These are phyloP conservation scores for Phytophthora fragariae DNA, from an alignment of 352 stramenopile genomes.

Conservation along the genomic window DNA sequence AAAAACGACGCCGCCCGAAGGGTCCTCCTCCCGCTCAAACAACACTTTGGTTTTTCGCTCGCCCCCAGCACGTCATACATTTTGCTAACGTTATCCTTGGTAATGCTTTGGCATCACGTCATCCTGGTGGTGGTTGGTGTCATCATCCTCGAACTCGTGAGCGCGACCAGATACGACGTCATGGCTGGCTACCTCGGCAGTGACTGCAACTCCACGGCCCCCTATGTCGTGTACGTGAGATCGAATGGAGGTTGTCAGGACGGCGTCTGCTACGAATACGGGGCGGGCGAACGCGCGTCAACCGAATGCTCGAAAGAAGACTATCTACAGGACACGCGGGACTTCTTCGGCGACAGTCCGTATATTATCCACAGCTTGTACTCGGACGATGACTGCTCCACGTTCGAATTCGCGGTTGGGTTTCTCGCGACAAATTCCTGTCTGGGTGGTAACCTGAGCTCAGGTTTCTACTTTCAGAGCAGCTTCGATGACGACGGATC, in stretches of 20 bases:
- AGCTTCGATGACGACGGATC: slow-evolving; percentile 11
- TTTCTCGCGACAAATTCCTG: slow-evolving; percentile 15
- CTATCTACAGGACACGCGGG: slow-evolving; percentile 13
- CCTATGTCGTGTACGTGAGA: slow-evolving; percentile 15
- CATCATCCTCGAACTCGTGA: background rate
- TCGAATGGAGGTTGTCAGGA: slow-evolving; percentile 10
- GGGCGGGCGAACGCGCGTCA: background rate
- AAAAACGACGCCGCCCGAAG: too few relatives aligned
- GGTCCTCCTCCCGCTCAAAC: too few relatives aligned
- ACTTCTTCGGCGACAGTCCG: slow-evolving; percentile 7
- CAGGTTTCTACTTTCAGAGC: background rate
- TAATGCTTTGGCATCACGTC: too few relatives aligned
- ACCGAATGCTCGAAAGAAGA: slow-evolving; percentile 18
- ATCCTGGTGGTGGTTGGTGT: too few relatives aligned
- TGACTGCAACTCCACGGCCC: slow-evolving; percentile 1
- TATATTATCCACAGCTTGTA: slow-evolving; percentile 28
- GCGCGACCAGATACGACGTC: slow-evolving; percentile 8
- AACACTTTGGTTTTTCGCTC: too few relatives aligned
- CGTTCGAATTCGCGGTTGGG: slow-evolving; percentile 11
- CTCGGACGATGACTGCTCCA: slow-evolving; percentile 7
- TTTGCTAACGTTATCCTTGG: too few relatives aligned
- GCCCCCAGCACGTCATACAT: too few relatives aligned
- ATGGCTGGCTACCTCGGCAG: slow-evolving; percentile 1
- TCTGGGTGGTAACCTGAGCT: slow-evolving; percentile 2
- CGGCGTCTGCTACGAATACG: slow-evolving; percentile 12